A percentile compares a stretch with the other conserved stretches of the same genome.
These are phyloP conservation scores for Drosera spatulata DNA, from an alignment of 179 eudicot species.

Conservation along the genomic window DNA sequence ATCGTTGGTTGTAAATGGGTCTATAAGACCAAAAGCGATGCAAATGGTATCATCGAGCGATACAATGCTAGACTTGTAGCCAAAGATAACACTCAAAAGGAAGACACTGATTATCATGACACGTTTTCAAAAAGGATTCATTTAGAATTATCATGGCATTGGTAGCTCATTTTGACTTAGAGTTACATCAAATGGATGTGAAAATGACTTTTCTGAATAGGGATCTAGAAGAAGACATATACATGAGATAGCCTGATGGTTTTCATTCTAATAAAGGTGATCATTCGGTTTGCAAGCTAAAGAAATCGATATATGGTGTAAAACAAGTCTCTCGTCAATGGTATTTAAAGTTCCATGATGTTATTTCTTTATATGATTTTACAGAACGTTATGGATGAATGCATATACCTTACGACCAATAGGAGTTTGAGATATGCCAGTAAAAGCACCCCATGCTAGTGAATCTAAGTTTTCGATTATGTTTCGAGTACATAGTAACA, in stretches of 20 bases:
- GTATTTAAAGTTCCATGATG: constrained; percentile 3
- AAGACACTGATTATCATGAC: constrained; percentile 4
- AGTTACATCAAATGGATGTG: constrained; percentile 10
- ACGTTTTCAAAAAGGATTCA: not conserved
- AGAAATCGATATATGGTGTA: constrained; percentile 4
- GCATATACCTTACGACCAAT: no score
- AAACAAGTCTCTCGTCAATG: constrained; percentile 5
- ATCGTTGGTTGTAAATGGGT: constrained; percentile 2
- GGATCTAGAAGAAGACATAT: not conserved
- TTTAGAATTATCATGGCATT: not conserved
- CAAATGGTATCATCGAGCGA: not conserved
- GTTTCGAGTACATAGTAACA: no score
- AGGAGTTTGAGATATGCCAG: no score
- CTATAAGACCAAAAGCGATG: constrained; percentile 1
- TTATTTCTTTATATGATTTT: not conserved
- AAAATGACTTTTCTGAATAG: constrained; percentile 4
- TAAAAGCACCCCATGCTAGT: no score
- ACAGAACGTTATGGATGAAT: no score
- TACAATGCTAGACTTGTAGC: not conserved
- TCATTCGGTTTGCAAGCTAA: not conserved
- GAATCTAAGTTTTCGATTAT: no score
- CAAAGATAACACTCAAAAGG: constrained; percentile 1
- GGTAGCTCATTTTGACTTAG: not conserved
- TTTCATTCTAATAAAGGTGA: not conserved
- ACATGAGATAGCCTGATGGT: not conserved